Conservation (phyloP, 1,139 yeast genomes). For the Starmera stellimalicola region DNA sequence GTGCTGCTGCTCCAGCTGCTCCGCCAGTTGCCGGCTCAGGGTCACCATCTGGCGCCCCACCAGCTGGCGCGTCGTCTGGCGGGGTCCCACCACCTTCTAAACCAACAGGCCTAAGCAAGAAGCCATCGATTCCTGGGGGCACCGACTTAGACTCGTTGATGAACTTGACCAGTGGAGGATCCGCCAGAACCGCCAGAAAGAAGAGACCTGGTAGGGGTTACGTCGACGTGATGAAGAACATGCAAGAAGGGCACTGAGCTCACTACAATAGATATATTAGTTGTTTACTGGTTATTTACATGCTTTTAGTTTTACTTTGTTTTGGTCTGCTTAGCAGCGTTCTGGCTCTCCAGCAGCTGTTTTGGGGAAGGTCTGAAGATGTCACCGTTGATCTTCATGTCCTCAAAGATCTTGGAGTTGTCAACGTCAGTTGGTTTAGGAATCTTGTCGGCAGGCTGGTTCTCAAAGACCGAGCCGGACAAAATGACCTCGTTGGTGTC, state of each 20-base stretch:
- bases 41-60: slow-evolving; percentile 10
- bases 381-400: slow-evolving; percentile 43
- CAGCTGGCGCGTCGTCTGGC: slow-evolving; percentile 16
- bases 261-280: too few relatives aligned
- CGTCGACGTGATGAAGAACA: slow-evolving; percentile 62
- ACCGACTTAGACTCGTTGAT: slow-evolving; percentile 62
- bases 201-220: slow-evolving; percentile 62
- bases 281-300: too few relatives aligned
- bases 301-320: not conserved
- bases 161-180: slow-evolving; percentile 27
- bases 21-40: slow-evolving; percentile 11
- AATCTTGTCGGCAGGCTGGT: slow-evolving; percentile 31
- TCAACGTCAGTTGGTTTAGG: slow-evolving; percentile 26
- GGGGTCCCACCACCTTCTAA: slow-evolving; percentile 8
- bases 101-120: slow-evolving; percentile 3
- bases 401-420: slow-evolving; percentile 27
- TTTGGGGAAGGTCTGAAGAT: slow-evolving; percentile 31
- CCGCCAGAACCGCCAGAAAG: slow-evolving; percentile 32
- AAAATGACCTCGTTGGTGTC: slow-evolving; percentile 53
- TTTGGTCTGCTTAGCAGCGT: not conserved
- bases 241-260: too few relatives aligned
- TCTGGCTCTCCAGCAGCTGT: not conserved
- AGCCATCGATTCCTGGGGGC: slow-evolving; percentile 3
- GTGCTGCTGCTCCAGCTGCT: slow-evolving; percentile 14
- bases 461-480: slow-evolving; percentile 78